phyloP scores from a whole-genome alignment of 129 eudicot genomes.

The Flaveria trinervia region DNA sequence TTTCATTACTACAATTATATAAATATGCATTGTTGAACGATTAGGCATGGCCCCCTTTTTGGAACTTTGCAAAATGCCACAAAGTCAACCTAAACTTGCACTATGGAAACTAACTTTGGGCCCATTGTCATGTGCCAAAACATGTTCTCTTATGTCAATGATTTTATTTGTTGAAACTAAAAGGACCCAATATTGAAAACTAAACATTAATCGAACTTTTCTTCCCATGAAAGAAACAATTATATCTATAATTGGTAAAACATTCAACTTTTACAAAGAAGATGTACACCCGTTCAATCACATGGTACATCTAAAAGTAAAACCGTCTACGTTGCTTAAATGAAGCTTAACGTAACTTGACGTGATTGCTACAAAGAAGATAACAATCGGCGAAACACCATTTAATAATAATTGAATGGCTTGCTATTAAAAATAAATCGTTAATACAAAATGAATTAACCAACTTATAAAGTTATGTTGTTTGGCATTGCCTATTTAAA shows the following conservation, averaged over 20 bases:
- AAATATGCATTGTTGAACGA: slow-evolving; percentile 9
- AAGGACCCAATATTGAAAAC: slow-evolving; percentile 23
- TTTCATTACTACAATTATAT: background rate
- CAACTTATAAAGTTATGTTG: background rate
- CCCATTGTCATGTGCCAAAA: slow-evolving; percentile 37
- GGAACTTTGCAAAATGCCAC: slow-evolving; percentile 39
- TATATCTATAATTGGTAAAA: background rate
- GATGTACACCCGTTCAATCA: slow-evolving; percentile 6
- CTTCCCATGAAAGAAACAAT: background rate
- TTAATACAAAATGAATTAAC: background rate
- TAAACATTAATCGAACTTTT: background rate
- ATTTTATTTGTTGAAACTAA: slow-evolving; percentile 23
- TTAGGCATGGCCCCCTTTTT: slow-evolving; percentile 33
- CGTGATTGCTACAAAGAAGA: background rate
- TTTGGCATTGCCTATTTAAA: too few relatives aligned
- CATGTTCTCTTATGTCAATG: slow-evolving; percentile 34
- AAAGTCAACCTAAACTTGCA: slow-evolving; percentile 41
- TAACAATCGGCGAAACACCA: background rate
- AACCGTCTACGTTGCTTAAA: background rate
- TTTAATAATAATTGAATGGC: too few relatives aligned
- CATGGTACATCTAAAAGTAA: slow-evolving; percentile 1
- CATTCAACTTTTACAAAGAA: background rate
- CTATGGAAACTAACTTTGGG: slow-evolving; percentile 32
- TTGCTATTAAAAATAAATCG: too few relatives aligned
- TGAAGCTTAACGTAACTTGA: background rate